These are phyloP conservation scores for Yamadazyma blattariae DNA, from an alignment of 1,139 yeast genomes.

Conservation along the genomic window DNA sequence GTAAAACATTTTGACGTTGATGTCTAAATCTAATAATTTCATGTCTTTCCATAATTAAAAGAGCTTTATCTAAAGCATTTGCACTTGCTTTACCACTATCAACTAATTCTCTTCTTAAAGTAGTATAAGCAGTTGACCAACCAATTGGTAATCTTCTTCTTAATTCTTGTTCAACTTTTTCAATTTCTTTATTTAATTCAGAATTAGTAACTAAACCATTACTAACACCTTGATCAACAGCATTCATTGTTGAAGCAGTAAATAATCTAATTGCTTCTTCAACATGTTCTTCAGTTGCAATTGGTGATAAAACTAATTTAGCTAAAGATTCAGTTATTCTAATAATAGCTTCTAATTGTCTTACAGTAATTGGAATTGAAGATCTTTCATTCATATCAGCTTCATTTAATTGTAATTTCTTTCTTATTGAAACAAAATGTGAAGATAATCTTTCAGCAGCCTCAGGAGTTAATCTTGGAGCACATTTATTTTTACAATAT, in stretches of 20 bases:
- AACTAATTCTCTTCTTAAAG: constrained; percentile 82
- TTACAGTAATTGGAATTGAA: constrained; percentile 93
- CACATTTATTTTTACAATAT: constrained; percentile 85
- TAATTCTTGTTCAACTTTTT: constrained; percentile 77
- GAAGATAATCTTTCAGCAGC: constrained; percentile 93
- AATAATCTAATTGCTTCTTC: constrained; percentile 94
- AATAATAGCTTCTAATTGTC: constrained; percentile 96
- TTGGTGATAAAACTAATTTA: constrained; percentile 75
- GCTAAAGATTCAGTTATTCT: constrained; percentile 96
- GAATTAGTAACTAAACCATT: constrained; percentile 44
- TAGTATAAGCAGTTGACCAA: constrained; percentile 89
- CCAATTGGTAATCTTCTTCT: constrained; percentile 93
- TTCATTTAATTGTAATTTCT: constrained; percentile 79
- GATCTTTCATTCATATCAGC: constrained; percentile 83
- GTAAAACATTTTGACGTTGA: constrained; percentile 81
- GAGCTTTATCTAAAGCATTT: constrained; percentile 79
- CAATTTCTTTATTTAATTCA: constrained; percentile 65
- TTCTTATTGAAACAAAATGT: constrained; percentile 88
- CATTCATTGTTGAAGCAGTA: constrained; percentile 97
- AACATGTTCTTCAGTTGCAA: constrained; percentile 86
- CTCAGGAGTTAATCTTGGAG: constrained; percentile 85
- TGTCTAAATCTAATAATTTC: constrained; percentile 85
- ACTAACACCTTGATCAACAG: constrained; percentile 79
- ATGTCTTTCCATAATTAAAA: constrained; percentile 77
- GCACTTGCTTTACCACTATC: constrained; percentile 64